These are phyloP conservation scores for Ogataea methanolica DNA, from an alignment of 805 yeast species.

Conservation along the genomic window DNA sequence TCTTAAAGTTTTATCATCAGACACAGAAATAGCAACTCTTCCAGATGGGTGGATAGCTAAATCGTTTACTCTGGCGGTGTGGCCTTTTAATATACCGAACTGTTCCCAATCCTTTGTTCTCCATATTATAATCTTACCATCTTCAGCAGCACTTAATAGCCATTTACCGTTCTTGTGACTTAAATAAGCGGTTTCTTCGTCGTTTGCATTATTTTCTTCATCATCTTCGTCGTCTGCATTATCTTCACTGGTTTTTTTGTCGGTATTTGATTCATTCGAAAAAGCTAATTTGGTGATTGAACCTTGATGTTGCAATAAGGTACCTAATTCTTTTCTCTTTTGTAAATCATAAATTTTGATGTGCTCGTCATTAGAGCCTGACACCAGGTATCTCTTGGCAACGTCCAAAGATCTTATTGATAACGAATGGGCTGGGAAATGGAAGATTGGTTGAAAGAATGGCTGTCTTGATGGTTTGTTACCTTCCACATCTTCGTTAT, in stretches of 20 bases:
- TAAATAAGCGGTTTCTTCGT: constrained; percentile 5
- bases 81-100: constrained; percentile 85
- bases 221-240: constrained; percentile 17
- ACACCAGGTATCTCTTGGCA: constrained; percentile 79
- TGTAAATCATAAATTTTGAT: constrained; percentile 91
- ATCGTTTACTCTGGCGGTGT: constrained; percentile 77
- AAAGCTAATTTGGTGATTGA: constrained; percentile 76
- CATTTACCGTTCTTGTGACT: constrained; percentile 64
- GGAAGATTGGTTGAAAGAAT: constrained; percentile 88
- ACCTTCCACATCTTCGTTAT: constrained; percentile 11
- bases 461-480: constrained; percentile 39
- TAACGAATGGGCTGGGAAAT: constrained; percentile 89
- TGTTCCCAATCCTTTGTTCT: constrained; percentile 96
- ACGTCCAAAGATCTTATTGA: constrained; percentile 83
- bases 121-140: constrained; percentile 89
- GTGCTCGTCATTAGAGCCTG: constrained; percentile 95
- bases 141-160: constrained; percentile 88
- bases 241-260: not conserved
- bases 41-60: constrained; percentile 88
- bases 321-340: constrained; percentile 90
- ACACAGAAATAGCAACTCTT: constrained; percentile 83
- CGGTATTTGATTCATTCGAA: constrained; percentile 41
- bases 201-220: constrained; percentile 9
- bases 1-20: constrained; percentile 76
- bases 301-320: constrained; percentile 82